These are phyloP conservation scores for Geosmithia morbida DNA, from an alignment of 2,329 filamentous ascomycete species.

Conservation along the genomic window DNA sequence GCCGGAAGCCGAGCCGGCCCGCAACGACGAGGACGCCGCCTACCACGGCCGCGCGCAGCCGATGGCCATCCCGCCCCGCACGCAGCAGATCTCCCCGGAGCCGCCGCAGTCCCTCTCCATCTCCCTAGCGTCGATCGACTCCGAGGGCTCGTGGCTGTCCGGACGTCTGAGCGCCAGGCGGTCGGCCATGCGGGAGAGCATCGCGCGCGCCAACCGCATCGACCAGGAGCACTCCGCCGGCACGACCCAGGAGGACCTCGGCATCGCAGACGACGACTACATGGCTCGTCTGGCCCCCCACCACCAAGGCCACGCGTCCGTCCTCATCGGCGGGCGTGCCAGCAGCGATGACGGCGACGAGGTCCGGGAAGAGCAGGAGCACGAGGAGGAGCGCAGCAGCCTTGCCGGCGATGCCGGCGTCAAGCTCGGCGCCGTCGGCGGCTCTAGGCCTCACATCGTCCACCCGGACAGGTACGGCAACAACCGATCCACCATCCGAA, in stretches of 20 bases:
- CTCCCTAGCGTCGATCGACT: slow-evolving; percentile 87
- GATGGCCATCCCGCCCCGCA: slow-evolving; percentile 11
- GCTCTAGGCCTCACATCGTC: slow-evolving; percentile 38
- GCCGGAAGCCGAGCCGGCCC: slow-evolving; percentile 45
- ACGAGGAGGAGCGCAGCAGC: slow-evolving; percentile 36
- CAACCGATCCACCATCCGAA: slow-evolving; percentile 29
- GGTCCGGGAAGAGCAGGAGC: not conserved
- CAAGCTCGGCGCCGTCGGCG: slow-evolving; percentile 35
- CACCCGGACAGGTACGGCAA: slow-evolving; percentile 31
- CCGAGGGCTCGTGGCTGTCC: slow-evolving; percentile 90
- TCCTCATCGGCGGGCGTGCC: slow-evolving; percentile 19
- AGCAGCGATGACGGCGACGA: not conserved
- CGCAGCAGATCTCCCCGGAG: slow-evolving; percentile 37
- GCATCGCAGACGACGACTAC: slow-evolving; percentile 55
- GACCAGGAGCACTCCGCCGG: slow-evolving; percentile 15
- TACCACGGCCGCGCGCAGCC: slow-evolving; percentile 8
- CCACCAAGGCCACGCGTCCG: slow-evolving; percentile 7
- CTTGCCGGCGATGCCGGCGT: slow-evolving; percentile 24
- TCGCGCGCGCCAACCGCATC: slow-evolving; percentile 14
- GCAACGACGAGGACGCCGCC: too few relatives aligned
- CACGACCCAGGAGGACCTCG: slow-evolving; percentile 49
- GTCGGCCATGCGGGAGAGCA: slow-evolving; percentile 27
- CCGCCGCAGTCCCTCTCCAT: slow-evolving; percentile 52
- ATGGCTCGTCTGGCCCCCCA: slow-evolving; percentile 33
- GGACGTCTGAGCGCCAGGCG: slow-evolving; percentile 45